Evolutionary conservation across 495 filamentous ascomycete genomes (phyloP).

Genomic region (Chaetomium cochliodes): DNA sequence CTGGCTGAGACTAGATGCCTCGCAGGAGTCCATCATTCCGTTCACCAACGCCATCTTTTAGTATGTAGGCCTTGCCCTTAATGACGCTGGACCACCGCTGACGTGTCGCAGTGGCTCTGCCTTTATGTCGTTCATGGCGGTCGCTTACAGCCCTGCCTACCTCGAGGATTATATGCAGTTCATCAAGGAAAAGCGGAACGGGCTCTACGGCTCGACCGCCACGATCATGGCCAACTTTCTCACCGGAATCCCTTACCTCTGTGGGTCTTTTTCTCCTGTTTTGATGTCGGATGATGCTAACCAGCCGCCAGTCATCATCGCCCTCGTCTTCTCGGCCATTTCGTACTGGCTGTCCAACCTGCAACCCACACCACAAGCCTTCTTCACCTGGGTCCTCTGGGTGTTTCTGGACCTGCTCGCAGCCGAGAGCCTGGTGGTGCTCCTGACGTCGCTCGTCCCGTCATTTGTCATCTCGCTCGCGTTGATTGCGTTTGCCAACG

Average conservation of each 20-base stretch:
- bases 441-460: conserved; percentile 68
- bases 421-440: conserved; percentile 75
- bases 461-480: conserved; percentile 76
- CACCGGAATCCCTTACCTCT: conserved; percentile 75
- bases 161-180: conserved; percentile 74
- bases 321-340: conserved; percentile 68
- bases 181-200: conserved; percentile 77
- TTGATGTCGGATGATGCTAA: conserved; percentile 16
- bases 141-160: conserved; percentile 79
- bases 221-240: conserved; percentile 78
- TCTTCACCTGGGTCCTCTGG: conserved; percentile 82
- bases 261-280: conserved; percentile 22
- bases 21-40: conserved; percentile 69
- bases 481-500: conserved; percentile 76
- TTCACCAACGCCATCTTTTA: conserved; percentile 72
- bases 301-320: conserved; percentile 54
- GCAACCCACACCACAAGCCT: conserved; percentile 60
- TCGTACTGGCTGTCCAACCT: conserved; percentile 81
- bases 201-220: conserved; percentile 68
- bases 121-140: conserved; percentile 91
- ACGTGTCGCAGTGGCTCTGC: conserved; percentile 64
- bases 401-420: conserved; percentile 81
- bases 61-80: conserved; percentile 14
- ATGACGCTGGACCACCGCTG: background rate
- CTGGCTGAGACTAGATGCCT: conserved; percentile 65